Evolutionary conservation across 768 basidiomycete genomes (phyloP).

Genomic region (Heimioporus sp.): DNA sequence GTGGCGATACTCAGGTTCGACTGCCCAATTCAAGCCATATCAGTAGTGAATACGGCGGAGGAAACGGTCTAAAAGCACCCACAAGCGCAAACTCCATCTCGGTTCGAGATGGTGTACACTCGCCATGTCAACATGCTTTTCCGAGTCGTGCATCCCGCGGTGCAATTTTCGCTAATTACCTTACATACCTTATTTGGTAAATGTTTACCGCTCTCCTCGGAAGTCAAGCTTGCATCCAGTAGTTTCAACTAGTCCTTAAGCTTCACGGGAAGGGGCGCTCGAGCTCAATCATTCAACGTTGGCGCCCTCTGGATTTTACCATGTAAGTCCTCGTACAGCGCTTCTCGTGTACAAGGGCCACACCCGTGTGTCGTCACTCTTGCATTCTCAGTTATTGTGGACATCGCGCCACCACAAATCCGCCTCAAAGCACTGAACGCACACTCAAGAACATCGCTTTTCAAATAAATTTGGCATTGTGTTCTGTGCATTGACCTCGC

Average conservation of each 20-base stretch:
- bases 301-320: neutral
- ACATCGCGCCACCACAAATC: conserved; percentile 18
- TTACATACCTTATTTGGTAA: conserved; percentile 21
- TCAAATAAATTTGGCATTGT: conserved; percentile 6
- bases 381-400: neutral
- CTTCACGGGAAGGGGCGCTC: neutral
- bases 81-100: conserved; percentile 28
- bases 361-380: conserved; percentile 7
- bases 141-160: too few species aligned
- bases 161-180: conserved; percentile 4
- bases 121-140: conserved; percentile 27
- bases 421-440: conserved; percentile 2
- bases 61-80: conserved; percentile 10
- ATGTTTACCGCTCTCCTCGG: neutral
- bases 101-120: neutral
- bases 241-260: too few species aligned
- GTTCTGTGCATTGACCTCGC: neutral
- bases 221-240: neutral
- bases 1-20: conserved; percentile 16
- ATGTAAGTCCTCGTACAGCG: conserved; percentile 5
- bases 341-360: neutral
- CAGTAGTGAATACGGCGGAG: neutral
- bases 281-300: neutral
- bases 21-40: conserved; percentile 9
- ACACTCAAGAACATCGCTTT: neutral